Conservation (phyloP, 1,139 yeast genomes). For the Taphrina confusa region DNA sequence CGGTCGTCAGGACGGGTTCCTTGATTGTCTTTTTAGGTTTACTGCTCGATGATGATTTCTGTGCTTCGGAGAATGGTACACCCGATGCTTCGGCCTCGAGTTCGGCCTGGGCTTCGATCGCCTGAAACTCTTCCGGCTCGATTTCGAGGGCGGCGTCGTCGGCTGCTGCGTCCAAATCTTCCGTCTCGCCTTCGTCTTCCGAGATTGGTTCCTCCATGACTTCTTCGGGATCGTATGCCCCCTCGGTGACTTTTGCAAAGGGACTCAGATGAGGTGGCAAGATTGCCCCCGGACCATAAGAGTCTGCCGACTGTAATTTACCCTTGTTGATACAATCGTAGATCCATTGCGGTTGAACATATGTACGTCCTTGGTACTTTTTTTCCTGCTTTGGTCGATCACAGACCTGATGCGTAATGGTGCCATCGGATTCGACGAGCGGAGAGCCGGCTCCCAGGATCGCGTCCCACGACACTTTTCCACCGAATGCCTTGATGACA, state of each 20-base stretch:
- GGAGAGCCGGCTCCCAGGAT: constrained; percentile 65
- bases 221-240: constrained; percentile 81
- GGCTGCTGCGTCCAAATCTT: constrained; percentile 52
- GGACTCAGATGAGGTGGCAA: constrained; percentile 97
- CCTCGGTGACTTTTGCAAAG: constrained; percentile 83
- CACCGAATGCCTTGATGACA: constrained; percentile 84
- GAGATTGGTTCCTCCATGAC: constrained; percentile 51
- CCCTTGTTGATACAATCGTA: constrained; percentile 87
- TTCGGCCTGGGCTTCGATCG: constrained; percentile 51
- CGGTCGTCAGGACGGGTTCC: constrained; percentile 22
- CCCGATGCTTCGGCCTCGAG: constrained; percentile 90
- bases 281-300: constrained; percentile 90
- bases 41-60: constrained; percentile 40
- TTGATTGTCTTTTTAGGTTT: constrained; percentile 45
- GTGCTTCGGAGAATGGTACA: constrained; percentile 61
- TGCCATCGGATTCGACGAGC: constrained; percentile 44
- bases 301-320: constrained; percentile 69
- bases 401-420: constrained; percentile 87
- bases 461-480: constrained; percentile 79
- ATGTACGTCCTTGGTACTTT: constrained; percentile 87
- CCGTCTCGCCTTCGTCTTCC: constrained; percentile 55
- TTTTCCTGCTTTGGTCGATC: constrained; percentile 82
- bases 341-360: constrained; percentile 97
- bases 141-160: constrained; percentile 55
- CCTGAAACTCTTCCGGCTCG: constrained; percentile 49